Evolutionary conservation across 345 rosid genomes (phyloP).

Genomic region (Syzygium aromaticum): DNA sequence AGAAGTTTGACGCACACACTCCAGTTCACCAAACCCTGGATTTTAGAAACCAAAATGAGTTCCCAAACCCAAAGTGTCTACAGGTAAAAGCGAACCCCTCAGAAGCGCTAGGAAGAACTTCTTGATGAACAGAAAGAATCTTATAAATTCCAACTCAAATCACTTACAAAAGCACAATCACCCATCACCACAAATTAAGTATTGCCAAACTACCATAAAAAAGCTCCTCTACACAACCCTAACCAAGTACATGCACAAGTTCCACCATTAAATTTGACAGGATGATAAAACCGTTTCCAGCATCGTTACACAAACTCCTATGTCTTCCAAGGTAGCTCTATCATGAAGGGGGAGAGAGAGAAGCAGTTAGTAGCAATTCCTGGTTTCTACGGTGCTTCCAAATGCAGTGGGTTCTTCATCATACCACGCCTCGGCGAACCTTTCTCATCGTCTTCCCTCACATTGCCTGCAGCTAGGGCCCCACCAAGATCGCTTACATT

Average conservation of each 20-base stretch:
- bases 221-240: background rate
- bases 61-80: background rate
- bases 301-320: background rate
- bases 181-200: background rate
- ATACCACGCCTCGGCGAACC: slow-evolving; percentile 1
- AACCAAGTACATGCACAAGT: background rate
- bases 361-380: background rate
- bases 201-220: background rate
- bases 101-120: background rate
- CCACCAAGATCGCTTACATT: slow-evolving; percentile 45
- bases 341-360: background rate
- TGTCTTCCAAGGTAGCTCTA: background rate
- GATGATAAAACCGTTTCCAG: background rate
- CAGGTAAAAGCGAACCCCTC: background rate
- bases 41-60: background rate
- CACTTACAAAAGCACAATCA: slow-evolving; percentile 3
- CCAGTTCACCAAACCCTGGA: background rate
- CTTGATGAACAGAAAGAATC: slow-evolving; percentile 2
- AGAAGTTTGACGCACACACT: background rate
- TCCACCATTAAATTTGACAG: background rate
- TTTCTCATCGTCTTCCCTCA: slow-evolving; percentile 10
- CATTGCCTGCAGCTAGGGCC: slow-evolving; percentile 34
- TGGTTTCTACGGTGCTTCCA: background rate
- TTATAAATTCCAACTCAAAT: background rate
- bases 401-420: background rate